phyloP scores from a whole-genome alignment of 2,329 filamentous ascomycete genomes.

The Coleophoma crateriformis region DNA sequence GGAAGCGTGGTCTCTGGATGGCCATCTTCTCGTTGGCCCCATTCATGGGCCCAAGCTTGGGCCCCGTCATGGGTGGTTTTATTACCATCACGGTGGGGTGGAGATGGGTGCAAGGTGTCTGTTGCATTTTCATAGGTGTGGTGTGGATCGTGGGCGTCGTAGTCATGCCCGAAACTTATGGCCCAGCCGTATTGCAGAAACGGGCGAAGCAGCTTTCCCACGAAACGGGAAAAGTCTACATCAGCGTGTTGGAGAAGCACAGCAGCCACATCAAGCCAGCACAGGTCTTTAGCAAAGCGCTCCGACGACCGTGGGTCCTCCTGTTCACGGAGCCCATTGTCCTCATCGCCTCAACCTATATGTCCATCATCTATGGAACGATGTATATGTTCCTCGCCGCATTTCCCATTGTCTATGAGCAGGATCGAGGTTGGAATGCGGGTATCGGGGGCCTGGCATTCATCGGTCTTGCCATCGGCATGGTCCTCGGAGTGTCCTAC shows the following conservation, averaged over 20 bases:
- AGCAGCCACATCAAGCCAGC: conserved; percentile 50
- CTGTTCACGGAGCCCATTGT: conserved; percentile 84
- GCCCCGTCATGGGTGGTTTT: conserved; percentile 54
- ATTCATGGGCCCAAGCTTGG: conserved; percentile 57
- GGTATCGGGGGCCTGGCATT: conserved; percentile 58
- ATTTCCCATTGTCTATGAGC: conserved; percentile 68
- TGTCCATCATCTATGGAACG: conserved; percentile 70
- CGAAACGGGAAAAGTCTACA: conserved; percentile 48
- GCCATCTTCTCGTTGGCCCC: conserved; percentile 63
- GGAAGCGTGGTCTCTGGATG: conserved; percentile 48
- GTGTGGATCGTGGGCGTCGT: conserved; percentile 49
- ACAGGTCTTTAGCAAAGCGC: conserved; percentile 68
- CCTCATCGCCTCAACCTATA: conserved; percentile 76
- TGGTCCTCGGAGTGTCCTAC: conserved; percentile 18
- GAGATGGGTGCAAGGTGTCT: conserved; percentile 69
- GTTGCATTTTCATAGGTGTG: conserved; percentile 61
- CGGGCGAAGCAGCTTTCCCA: conserved; percentile 60
- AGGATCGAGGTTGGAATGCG: conserved; percentile 56
- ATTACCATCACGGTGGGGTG: conserved; percentile 56
- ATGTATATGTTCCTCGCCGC: conserved; percentile 66
- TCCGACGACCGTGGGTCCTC: conserved; percentile 83
- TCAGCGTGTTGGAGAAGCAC: conserved; percentile 66
- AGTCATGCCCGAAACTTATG: conserved; percentile 53
- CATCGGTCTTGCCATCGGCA: conserved; percentile 31
- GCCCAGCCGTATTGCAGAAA: conserved; percentile 62